Evolutionary conservation across 2,329 filamentous ascomycete species (phyloP).

Genomic region (Fonsecaea pedrosoi): DNA sequence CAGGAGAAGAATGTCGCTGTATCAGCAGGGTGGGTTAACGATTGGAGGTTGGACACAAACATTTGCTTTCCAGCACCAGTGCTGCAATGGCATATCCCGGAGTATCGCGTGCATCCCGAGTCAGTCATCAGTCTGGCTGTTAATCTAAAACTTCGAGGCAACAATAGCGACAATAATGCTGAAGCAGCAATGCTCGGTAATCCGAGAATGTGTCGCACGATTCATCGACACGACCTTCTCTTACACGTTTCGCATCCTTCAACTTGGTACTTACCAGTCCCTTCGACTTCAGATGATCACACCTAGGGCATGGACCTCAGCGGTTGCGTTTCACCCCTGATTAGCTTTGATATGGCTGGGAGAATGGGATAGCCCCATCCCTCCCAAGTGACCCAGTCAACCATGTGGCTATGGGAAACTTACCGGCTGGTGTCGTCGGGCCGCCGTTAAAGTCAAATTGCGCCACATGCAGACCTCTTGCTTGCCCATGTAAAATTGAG

Average conservation of each 20-base stretch:
- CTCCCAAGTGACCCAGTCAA: constrained; percentile 19
- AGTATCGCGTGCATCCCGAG: neutral
- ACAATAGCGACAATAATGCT: neutral
- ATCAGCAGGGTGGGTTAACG: neutral
- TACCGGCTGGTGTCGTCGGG: constrained; percentile 4
- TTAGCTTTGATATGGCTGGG: constrained; percentile 15
- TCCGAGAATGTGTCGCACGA: constrained; percentile 8
- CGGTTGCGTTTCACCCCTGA: constrained; percentile 14
- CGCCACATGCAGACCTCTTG: neutral
- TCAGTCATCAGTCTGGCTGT: neutral
- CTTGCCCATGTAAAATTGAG: neutral
- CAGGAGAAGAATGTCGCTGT: neutral
- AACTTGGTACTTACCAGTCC: neutral
- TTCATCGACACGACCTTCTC: neutral
- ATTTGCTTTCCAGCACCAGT: neutral
- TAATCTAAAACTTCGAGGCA: neutral
- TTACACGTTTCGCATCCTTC: constrained; percentile 21
- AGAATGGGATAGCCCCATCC: constrained; percentile 7
- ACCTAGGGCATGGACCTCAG: constrained; percentile 8
- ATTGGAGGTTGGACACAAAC: neutral
- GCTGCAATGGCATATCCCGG: neutral
- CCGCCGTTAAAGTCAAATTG: constrained; percentile 20
- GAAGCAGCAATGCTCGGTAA: constrained; percentile 1
- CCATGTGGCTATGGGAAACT: constrained; percentile 29
- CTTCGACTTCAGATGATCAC: constrained; percentile 3